A percentile compares a stretch with the other conserved stretches of the same genome.
Evolutionary conservation across 2,329 filamentous ascomycete genomes (phyloP).

Genomic region (Pseudogymnoascus sp.): DNA sequence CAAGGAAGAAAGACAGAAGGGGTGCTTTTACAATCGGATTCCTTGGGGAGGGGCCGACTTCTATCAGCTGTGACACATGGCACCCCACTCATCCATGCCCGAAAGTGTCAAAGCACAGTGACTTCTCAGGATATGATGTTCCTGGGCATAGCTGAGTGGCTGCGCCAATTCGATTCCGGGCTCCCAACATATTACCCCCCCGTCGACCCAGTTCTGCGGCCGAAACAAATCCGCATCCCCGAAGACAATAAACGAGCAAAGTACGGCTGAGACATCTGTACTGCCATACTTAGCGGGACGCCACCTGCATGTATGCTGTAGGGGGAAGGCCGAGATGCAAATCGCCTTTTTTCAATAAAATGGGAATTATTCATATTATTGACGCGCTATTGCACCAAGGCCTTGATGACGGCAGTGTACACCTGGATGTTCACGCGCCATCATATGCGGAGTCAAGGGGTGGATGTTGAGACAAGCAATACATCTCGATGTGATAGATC

Average conservation of each 20-base stretch:
- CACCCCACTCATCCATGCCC: neutral
- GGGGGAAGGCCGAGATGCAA: neutral
- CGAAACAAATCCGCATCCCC: neutral
- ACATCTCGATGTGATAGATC: conserved; percentile 8
- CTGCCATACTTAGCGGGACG: neutral
- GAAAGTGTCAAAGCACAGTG: neutral
- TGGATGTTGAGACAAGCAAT: conserved; percentile 5
- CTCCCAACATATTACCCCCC: neutral
- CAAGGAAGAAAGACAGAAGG: neutral
- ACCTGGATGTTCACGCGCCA: neutral
- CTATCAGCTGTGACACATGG: neutral
- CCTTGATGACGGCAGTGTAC: neutral
- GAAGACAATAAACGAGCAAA: neutral
- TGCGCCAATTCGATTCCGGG: neutral
- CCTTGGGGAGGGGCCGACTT: neutral
- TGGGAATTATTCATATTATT: neutral
- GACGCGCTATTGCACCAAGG: neutral
- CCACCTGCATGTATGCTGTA: neutral
- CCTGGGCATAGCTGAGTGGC: conserved; percentile 1
- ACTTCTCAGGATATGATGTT: neutral
- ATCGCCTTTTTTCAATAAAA: neutral
- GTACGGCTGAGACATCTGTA: neutral
- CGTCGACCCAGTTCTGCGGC: neutral
- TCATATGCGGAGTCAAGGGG: neutral
- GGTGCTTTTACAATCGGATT: neutral